A percentile compares a stretch with the other conserved stretches of the same genome.
Conservation (phyloP, 208 protist species). For the Phytomonas sp. region DNA sequence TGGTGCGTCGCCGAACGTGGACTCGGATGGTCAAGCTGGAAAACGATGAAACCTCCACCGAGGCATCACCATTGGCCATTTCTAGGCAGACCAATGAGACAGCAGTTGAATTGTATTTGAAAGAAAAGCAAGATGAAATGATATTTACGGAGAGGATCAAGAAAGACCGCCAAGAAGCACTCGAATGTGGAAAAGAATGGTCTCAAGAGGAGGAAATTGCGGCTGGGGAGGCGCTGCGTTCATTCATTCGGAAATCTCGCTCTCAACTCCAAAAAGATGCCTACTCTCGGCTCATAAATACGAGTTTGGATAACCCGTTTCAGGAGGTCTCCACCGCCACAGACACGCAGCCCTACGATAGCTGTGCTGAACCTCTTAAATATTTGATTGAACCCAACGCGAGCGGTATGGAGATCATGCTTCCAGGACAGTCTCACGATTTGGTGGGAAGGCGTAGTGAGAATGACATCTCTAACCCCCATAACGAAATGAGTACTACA, state of each 20-base stretch:
- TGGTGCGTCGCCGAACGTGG: constrained; percentile 41
- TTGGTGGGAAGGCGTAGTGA: too few relatives aligned
- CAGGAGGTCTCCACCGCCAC: not conserved
- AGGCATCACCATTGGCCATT: too few relatives aligned
- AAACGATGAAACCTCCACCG: constrained; percentile 1
- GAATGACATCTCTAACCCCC: too few relatives aligned
- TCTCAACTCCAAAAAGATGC: constrained; percentile 17
- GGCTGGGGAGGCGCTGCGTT: constrained; percentile 36
- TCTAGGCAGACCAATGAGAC: too few relatives aligned
- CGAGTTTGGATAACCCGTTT: constrained; percentile 37
- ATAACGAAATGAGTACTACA: too few relatives aligned
- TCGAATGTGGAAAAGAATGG: constrained; percentile 22
- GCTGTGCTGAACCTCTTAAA: not conserved
- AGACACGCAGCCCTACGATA: constrained; percentile 1
- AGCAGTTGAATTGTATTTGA: constrained; percentile 20
- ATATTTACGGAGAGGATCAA: constrained; percentile 29
- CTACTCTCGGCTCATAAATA: constrained; percentile 16
- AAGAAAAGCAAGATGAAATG: constrained; percentile 42
- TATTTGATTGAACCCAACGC: not conserved
- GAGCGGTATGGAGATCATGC: not conserved
- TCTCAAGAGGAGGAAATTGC: constrained; percentile 28
- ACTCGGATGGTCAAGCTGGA: constrained; percentile 27
- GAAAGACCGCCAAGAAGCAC: constrained; percentile 11
- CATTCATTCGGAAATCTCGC: constrained; percentile 22
- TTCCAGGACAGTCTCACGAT: too few relatives aligned